Percentiles rank a stretch among this genome's conserved stretches.
Evolutionary conservation across 2,329 filamentous ascomycete species (phyloP).

Genomic region (Colletotrichum lentis): DNA sequence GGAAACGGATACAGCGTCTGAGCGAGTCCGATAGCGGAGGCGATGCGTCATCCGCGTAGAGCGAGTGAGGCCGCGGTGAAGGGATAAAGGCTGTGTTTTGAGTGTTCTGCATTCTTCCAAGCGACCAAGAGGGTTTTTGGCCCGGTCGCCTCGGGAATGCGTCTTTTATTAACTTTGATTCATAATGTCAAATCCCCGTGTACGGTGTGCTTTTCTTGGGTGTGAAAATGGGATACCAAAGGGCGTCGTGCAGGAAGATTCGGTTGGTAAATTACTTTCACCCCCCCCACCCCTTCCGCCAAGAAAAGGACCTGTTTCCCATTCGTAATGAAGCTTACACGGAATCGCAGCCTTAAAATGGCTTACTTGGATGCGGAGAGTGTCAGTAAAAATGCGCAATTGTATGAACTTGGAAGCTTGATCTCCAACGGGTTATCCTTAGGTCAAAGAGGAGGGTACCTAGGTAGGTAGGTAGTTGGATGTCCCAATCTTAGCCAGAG

Average conservation of each 20-base stretch:
- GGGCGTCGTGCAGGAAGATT: neutral
- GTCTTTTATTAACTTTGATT: neutral
- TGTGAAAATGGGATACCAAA: neutral
- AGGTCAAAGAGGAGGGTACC: neutral
- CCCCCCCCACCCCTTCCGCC: too few species aligned
- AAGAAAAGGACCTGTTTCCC: neutral
- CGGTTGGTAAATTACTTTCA: neutral
- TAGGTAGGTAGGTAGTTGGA: neutral
- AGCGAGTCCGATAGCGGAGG: neutral
- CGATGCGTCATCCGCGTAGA: slow-evolving; percentile 2
- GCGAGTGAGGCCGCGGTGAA: neutral
- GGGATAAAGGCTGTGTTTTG: neutral
- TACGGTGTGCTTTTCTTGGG: neutral
- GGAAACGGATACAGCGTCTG: slow-evolving; percentile 10
- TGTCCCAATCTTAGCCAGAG: neutral
- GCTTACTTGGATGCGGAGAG: neutral
- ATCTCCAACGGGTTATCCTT: neutral
- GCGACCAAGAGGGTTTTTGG: too few species aligned
- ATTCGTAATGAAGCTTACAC: neutral
- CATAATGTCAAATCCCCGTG: neutral
- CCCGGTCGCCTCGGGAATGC: neutral
- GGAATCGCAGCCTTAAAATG: neutral
- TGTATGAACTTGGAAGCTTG: neutral
- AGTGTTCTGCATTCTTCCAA: neutral
- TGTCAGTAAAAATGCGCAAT: neutral